Evolutionary conservation across 2,329 filamentous ascomycete species (phyloP), one percentile per base, ranked within the genome.

Genomic region (Sporothrix dimorphospora): DNA sequence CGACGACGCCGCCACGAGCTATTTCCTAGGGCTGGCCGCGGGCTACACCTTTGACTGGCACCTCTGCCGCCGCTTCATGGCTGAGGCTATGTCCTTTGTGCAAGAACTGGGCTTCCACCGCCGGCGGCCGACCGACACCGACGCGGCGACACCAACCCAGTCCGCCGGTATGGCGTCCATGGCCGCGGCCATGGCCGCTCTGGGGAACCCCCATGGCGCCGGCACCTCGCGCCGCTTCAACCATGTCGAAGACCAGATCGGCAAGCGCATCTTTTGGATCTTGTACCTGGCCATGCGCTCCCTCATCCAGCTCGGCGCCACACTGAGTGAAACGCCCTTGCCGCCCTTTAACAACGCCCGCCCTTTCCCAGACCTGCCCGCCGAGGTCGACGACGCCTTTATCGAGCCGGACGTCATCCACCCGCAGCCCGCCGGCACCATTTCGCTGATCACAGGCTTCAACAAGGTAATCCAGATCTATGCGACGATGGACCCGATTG

Each of bases 261-360:
- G 91, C 63, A 91, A 92, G 79, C 88, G 92, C 74, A 90, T 97
- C 53, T 97, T 97, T 79, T 97, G 94, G 90, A 91, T 92, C 27
- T 86, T 94, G 76, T 89, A 96, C 74, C 88, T 94, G 5, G 91
- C 91, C 45, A 88, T 93, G 73, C 87, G 90, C 74, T 92, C 93
- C 0, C 89, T 97, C 79, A 88, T 92, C 71, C 94, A 97, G 78
- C 83, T 96, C 21, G 93, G 93, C 45, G 88, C 89, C 19, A 88
- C 88, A 0, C 90, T 92, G 74, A 88, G 88, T 47, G 92, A 94
- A 76, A 83, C 94, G 49, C 87, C 92, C 47, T 90, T 97, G 68
- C 89, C 92, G 9, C 93, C 93, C 3, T 67, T 90, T 91, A 1
- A 97, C 93, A 0, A 89, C 90, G 0, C 90, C 87, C 34, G 89